phyloP scores from a whole-genome alignment of 306 rosid species.

The Sicyos baderoa region DNA sequence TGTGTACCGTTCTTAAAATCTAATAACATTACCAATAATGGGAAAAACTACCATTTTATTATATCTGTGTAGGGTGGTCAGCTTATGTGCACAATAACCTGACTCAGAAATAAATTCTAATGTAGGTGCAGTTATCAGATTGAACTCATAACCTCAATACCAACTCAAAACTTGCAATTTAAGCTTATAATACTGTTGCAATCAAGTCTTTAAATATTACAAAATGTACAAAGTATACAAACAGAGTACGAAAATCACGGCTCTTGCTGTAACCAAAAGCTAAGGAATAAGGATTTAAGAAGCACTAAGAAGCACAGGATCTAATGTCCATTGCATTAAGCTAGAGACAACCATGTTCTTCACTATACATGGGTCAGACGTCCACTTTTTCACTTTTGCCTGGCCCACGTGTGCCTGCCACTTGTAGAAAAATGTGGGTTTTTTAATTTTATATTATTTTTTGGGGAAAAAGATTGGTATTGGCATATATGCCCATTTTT shows the following conservation, averaged over 20 bases:
- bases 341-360: conserved; percentile 3
- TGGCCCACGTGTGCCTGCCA: conserved; percentile 22
- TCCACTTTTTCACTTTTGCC: background rate
- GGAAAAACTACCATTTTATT: too few species aligned
- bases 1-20: too few species aligned
- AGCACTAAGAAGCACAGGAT: background rate
- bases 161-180: too few species aligned
- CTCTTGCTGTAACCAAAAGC: background rate
- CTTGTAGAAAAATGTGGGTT: conserved; percentile 3
- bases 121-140: too few species aligned
- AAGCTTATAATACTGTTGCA: background rate
- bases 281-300: background rate
- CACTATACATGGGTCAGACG: conserved; percentile 3
- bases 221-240: background rate
- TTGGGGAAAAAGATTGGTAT: background rate
- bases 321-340: conserved; percentile 5
- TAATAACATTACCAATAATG: too few species aligned
- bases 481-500: conserved; percentile 8
- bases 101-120: too few species aligned
- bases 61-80: too few species aligned
- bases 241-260: background rate
- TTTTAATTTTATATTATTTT: background rate
- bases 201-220: too few species aligned
- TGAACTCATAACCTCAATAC: too few species aligned
- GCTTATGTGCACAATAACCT: too few species aligned